phyloP scores from a whole-genome alignment of 495 filamentous ascomycete genomes.

The Usnea hakonensis region DNA sequence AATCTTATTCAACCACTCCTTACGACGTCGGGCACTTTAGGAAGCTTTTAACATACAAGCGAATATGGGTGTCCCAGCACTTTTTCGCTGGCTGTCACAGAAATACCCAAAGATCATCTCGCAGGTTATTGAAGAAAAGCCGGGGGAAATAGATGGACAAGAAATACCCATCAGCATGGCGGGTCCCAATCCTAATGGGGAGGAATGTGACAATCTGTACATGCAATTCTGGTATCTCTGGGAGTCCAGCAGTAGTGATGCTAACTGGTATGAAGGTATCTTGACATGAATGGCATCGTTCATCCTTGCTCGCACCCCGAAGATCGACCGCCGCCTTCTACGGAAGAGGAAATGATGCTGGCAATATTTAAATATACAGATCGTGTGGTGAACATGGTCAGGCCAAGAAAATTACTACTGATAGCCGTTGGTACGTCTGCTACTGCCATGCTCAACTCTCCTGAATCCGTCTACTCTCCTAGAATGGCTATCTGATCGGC shows the following conservation, averaged over 20 bases:
- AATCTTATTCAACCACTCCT: neutral
- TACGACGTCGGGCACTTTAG: neutral
- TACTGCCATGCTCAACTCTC: conserved; percentile 13
- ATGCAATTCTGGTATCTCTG: neutral
- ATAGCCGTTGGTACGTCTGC: conserved; percentile 82
- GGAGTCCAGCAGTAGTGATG: neutral
- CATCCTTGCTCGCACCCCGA: conserved; percentile 98
- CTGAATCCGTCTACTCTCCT: neutral
- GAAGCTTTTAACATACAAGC: neutral
- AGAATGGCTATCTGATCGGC: conserved; percentile 10
- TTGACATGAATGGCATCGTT: conserved; percentile 99
- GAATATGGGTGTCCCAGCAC: conserved; percentile 89
- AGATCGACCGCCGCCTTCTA: conserved; percentile 79
- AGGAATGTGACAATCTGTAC: conserved; percentile 96
- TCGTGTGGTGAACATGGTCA: conserved; percentile 95
- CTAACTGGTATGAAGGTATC: conserved; percentile 15
- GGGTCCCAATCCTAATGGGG: conserved; percentile 90
- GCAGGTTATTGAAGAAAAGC: conserved; percentile 76
- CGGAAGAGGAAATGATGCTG: conserved; percentile 98
- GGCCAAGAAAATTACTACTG: conserved; percentile 90
- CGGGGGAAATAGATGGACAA: conserved; percentile 68
- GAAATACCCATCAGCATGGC: conserved; percentile 76
- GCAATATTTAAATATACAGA: conserved; percentile 97
- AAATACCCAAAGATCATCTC: conserved; percentile 97
- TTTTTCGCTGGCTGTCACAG: conserved; percentile 88